These are phyloP conservation scores for Chrysanthemum makinoi DNA, from an alignment of 129 eudicot genomes.

Conservation along the genomic window DNA sequence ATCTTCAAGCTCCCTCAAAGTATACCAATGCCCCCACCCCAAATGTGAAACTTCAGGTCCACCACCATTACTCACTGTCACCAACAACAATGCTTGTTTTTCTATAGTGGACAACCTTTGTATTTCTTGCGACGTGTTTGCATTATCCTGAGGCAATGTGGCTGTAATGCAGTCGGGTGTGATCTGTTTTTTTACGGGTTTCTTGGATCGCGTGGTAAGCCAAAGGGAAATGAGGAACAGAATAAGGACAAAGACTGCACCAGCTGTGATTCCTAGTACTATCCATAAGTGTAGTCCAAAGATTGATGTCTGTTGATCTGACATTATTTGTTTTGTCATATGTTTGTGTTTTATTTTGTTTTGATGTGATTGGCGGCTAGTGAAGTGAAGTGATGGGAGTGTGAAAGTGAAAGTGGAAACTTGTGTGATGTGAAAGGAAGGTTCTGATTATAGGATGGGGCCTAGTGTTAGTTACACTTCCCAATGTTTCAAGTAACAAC, in stretches of 20 bases:
- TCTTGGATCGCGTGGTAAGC: conserved; percentile 33
- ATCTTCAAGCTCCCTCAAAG: conserved; percentile 59
- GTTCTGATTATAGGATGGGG: background rate
- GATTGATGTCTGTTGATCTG: conserved; percentile 51
- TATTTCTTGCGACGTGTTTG: background rate
- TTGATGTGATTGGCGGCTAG: background rate
- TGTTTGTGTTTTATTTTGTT: background rate
- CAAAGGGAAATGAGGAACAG: conserved; percentile 60
- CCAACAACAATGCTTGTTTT: conserved; percentile 34
- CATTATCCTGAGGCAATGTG: conserved; percentile 5
- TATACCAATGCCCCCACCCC: conserved; percentile 83
- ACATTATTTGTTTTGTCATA: conserved; percentile 21
- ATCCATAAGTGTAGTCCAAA: conserved; percentile 59
- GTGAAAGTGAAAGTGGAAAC: background rate
- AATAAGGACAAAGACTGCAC: conserved; percentile 50
- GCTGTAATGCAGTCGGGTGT: conserved; percentile 7
- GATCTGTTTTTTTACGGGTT: conserved; percentile 13
- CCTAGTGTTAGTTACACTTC: background rate
- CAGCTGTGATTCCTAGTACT: conserved; percentile 47
- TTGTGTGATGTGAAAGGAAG: conserved; percentile 5
- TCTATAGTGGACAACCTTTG: conserved; percentile 27
- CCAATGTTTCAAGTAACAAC: background rate
- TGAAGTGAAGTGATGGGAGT: background rate
- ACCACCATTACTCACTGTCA: conserved; percentile 20
- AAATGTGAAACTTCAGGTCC: conserved; percentile 69